Base-by-base conservation (phyloP, 2,329 filamentous ascomycete genomes). In the Diaporthe citrichinensis region DNA sequence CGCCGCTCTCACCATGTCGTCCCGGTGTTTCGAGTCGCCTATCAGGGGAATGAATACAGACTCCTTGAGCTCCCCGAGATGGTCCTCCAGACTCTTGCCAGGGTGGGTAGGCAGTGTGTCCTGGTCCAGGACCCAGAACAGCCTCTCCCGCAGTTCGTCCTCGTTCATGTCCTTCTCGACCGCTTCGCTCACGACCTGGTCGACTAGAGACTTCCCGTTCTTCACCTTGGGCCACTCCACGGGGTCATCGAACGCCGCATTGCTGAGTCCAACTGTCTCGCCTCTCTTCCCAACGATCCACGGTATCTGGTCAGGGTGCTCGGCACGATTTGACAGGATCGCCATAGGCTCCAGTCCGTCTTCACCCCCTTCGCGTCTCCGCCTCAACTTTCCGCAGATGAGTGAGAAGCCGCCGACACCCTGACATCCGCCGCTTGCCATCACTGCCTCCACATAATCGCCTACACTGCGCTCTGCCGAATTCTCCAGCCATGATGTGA, bases 381-480 rank as follows among this genome's bases (percentile, higher is more conserved):
- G 46, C 31, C 84, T 82, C 78, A 94, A 84, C 79, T 91, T 92
- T 12, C 90, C 91, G 77, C 91, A 92, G n/a, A 93, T 86, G 80
- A 94, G 87, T 34, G 90, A 92, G 80, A 93, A 93, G 0, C 92
- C 92, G 9, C 92, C 92, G 23, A 93, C 90, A 68, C 90, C 91
- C 79, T 89, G 89, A 31, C 92, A 88, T 14, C 89, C 86, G 31
- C 85, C 85, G 39, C 87, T 87, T 55, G 87, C 85, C 67, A 92
- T 86, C 78, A 92, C 84, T 14, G 85, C 84, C 72, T 86, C 80
- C 23, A 92, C 89, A 78, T 90, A 91, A 4, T 88, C 82, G 44
- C 85, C 82, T 2, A 90, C 85, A 23, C 84, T 83, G 79, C 90
- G 86, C n/a, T 85, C 83, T 1, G 86, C 83, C 15, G 87, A 83